Evolutionary conservation across 2,329 filamentous ascomycete species (phyloP).

Genomic region (Xylariomycetidae sp.): DNA sequence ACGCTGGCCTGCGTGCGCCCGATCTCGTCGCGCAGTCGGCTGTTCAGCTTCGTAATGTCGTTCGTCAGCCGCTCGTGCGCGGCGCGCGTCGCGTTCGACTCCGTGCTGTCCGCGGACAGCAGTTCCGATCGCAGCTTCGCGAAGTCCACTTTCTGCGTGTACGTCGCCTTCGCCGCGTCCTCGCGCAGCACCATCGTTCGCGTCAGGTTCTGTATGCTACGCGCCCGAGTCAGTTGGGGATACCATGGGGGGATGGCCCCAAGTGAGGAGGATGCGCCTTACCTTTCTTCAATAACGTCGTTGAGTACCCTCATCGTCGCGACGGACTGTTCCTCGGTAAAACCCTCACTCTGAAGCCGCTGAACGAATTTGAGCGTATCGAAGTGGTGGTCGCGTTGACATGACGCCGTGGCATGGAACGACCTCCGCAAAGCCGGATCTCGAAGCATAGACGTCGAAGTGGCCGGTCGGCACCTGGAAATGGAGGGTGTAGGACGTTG

Average conservation of each 20-base stretch:
- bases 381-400: slow-evolving; percentile 81
- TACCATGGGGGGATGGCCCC: background rate
- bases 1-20: slow-evolving; percentile 90
- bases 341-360: slow-evolving; percentile 80
- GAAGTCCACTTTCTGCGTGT: slow-evolving; percentile 92
- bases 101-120: slow-evolving; percentile 83
- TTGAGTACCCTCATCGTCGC: slow-evolving; percentile 98
- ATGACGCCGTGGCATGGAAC: slow-evolving; percentile 63
- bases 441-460: slow-evolving; percentile 17
- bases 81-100: slow-evolving; percentile 79
- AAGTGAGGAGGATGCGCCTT: slow-evolving; percentile 1
- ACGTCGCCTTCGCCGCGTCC: slow-evolving; percentile 76
- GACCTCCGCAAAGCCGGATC: slow-evolving; percentile 32
- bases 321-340: slow-evolving; percentile 89
- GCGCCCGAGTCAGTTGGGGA: background rate
- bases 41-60: slow-evolving; percentile 90
- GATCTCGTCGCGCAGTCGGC: slow-evolving; percentile 85
- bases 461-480: slow-evolving; percentile 1
- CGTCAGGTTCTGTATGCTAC: slow-evolving; percentile 89
- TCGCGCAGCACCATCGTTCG: slow-evolving; percentile 97
- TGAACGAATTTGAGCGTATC: slow-evolving; percentile 98
- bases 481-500: slow-evolving; percentile 9
- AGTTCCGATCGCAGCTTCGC: slow-evolving; percentile 94
- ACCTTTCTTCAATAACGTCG: slow-evolving; percentile 95
- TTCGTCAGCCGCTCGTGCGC: slow-evolving; percentile 91